Percentiles rank a stretch among this genome's conserved stretches.
Evolutionary conservation across 306 rosid genomes (phyloP).

Genomic region (Cucurbita argyrosperma): DNA sequence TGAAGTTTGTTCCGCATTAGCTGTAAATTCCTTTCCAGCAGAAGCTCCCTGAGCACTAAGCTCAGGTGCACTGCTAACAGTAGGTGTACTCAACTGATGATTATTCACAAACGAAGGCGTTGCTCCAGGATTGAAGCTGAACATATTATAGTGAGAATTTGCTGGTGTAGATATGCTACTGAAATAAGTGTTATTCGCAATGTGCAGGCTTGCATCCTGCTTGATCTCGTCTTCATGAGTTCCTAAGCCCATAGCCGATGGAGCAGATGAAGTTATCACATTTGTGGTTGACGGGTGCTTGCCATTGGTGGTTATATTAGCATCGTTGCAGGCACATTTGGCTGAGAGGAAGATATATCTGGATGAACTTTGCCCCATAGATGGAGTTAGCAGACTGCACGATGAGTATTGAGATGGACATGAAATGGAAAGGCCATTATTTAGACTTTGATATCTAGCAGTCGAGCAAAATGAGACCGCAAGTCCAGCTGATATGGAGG

Average conservation of each 20-base stretch:
- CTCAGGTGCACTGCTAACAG: slow-evolving; percentile 14
- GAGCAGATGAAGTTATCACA: neutral
- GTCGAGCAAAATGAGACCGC: slow-evolving; percentile 14
- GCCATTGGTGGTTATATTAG: neutral
- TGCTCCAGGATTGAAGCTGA: slow-evolving; percentile 35
- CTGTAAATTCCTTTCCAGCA: slow-evolving; percentile 20
- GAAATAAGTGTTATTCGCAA: slow-evolving; percentile 17
- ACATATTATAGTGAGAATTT: slow-evolving; percentile 22
- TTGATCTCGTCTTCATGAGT: slow-evolving; percentile 9
- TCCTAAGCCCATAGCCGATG: slow-evolving; percentile 6
- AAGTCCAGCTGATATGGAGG: slow-evolving; percentile 19
- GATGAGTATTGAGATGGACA: slow-evolving; percentile 20
- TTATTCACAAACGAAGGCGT: slow-evolving; percentile 19
- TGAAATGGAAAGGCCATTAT: slow-evolving; percentile 27
- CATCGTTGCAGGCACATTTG: neutral
- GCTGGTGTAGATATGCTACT: slow-evolving; percentile 30
- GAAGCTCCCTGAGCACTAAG: slow-evolving; percentile 22
- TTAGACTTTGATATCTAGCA: slow-evolving; percentile 20
- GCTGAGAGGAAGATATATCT: slow-evolving; percentile 15
- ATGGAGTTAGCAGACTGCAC: slow-evolving; percentile 3
- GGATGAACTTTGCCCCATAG: slow-evolving; percentile 25
- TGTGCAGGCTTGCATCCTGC: slow-evolving; percentile 9
- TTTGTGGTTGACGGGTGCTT: neutral
- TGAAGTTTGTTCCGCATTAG: slow-evolving; percentile 30
- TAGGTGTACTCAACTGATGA: slow-evolving; percentile 25